A percentile compares a stretch with the other conserved stretches of the same genome.
These are phyloP conservation scores for Vitis labrusca DNA, from an alignment of 164 flowering plant genomes.

Conservation along the genomic window DNA sequence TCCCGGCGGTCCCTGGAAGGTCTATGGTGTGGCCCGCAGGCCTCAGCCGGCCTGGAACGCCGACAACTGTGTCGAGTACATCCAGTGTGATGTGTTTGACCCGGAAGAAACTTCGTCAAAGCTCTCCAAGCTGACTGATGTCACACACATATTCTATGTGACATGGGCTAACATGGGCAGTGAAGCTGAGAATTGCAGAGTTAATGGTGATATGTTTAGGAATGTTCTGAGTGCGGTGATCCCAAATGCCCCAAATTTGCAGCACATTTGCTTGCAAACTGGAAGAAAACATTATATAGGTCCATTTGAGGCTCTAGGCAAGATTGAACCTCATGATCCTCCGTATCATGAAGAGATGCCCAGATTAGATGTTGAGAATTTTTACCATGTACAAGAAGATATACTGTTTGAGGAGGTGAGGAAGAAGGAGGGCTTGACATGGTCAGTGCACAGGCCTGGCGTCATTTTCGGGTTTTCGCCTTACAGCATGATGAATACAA, in stretches of 20 bases:
- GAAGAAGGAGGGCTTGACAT: conserved; percentile 30
- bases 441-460: conserved; percentile 42
- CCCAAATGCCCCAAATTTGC: conserved; percentile 18
- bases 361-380: conserved; percentile 9
- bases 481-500: conserved; percentile 27
- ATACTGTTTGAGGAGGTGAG: conserved; percentile 19
- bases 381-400: conserved; percentile 36
- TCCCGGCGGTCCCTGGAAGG: conserved; percentile 46
- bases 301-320: conserved; percentile 2
- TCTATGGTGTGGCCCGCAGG: conserved; percentile 33
- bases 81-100: conserved; percentile 19
- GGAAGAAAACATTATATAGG: conserved; percentile 29
- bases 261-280: conserved; percentile 23
- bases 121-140: conserved; percentile 19
- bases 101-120: neutral
- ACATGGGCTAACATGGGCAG: conserved; percentile 5
- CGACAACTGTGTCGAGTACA: conserved; percentile 15
- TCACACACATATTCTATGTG: conserved; percentile 31
- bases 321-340: conserved; percentile 19
- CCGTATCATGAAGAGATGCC: conserved; percentile 27
- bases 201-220: conserved; percentile 19
- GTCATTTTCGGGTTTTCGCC: conserved; percentile 45
- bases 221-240: conserved; percentile 22
- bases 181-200: conserved; percentile 15
- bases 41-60: conserved; percentile 22